Evolutionary conservation across 2,329 filamentous ascomycete species (phyloP).

Genomic region (Fusarium liriodendri): DNA sequence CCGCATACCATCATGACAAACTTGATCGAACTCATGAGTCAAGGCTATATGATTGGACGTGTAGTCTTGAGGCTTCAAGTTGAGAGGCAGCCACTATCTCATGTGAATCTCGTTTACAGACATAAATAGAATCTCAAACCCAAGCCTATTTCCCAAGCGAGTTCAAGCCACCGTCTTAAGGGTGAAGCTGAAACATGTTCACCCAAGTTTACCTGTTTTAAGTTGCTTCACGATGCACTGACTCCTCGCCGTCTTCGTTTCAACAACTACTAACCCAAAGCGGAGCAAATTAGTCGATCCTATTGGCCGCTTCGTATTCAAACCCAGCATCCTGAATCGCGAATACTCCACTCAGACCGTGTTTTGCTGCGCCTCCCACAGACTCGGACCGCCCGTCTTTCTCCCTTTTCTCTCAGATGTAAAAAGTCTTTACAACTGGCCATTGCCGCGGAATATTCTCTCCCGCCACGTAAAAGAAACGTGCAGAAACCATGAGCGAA

Average conservation of each 20-base stretch:
- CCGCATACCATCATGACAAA: background rate
- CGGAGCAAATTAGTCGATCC: background rate
- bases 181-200: background rate
- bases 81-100: background rate
- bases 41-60: background rate
- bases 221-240: background rate
- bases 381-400: background rate
- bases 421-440: background rate
- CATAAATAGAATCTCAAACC: background rate
- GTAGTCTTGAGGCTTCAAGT: background rate
- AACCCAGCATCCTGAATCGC: background rate
- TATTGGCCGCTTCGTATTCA: background rate
- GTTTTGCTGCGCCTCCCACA: background rate
- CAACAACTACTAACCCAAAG: background rate
- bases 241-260: background rate
- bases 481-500: background rate
- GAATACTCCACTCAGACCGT: background rate
- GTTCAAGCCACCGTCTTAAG: background rate
- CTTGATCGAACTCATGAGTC: background rate
- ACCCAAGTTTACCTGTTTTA: background rate
- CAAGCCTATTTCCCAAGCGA: background rate
- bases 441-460: constrained; percentile 3
- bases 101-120: background rate
- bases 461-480: background rate
- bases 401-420: background rate